Percentiles rank a stretch among this genome's conserved stretches.
Conservation (phyloP, 176 grass and related monocot species). For the Oryza glumipatula region DNA sequence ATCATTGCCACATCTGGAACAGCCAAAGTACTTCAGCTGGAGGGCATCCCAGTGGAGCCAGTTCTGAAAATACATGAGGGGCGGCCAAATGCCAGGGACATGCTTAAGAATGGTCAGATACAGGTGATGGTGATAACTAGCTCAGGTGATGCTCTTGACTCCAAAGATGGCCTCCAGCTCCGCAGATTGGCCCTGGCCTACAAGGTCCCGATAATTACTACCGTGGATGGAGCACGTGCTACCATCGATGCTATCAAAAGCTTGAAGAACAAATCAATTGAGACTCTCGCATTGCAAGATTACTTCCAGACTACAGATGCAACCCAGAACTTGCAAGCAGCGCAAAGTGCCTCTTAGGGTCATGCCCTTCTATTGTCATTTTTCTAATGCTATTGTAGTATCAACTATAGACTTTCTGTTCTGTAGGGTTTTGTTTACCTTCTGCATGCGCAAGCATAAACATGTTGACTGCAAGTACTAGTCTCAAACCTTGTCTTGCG, state of each 20-base stretch:
- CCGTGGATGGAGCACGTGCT: slow-evolving; percentile 86
- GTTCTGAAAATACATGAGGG: slow-evolving; percentile 97
- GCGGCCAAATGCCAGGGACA: slow-evolving; percentile 84
- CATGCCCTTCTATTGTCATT: neutral
- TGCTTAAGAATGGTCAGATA: slow-evolving; percentile 91
- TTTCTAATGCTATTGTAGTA: slow-evolving; percentile 13
- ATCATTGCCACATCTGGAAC: slow-evolving; percentile 92
- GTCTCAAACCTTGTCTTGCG: slow-evolving; percentile 20
- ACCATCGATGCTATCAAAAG: slow-evolving; percentile 88
- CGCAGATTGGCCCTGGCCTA: slow-evolving; percentile 84
- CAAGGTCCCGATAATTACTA: slow-evolving; percentile 93
- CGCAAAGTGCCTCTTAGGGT: slow-evolving; percentile 53
- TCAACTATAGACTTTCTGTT: neutral
- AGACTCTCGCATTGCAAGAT: slow-evolving; percentile 89
- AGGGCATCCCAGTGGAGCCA: slow-evolving; percentile 74
- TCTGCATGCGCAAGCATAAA: slow-evolving; percentile 25
- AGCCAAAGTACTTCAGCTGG: slow-evolving; percentile 80
- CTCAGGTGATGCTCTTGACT: slow-evolving; percentile 83
- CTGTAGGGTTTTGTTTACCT: slow-evolving; percentile 36
- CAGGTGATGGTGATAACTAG: slow-evolving; percentile 98
- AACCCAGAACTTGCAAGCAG: slow-evolving; percentile 58
- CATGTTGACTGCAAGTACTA: slow-evolving; percentile 11
- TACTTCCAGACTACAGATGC: slow-evolving; percentile 67
- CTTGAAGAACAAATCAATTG: slow-evolving; percentile 75
- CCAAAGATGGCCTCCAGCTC: slow-evolving; percentile 81